These are phyloP conservation scores for Penicillium italicum DNA, from an alignment of 2,329 filamentous ascomycete species.

Conservation along the genomic window DNA sequence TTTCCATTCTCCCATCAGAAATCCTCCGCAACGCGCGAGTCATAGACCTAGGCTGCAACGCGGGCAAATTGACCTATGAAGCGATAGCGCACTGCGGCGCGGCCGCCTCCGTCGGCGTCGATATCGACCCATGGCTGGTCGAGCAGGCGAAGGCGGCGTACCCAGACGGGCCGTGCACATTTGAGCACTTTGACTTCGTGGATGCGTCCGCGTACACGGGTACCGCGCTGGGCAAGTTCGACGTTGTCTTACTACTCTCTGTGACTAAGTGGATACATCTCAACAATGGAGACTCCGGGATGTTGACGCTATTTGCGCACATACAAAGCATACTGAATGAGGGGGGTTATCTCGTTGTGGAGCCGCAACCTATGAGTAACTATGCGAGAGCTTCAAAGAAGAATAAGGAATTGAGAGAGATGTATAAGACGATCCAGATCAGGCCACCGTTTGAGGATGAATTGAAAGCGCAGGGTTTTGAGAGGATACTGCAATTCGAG, in stretches of 20 bases:
- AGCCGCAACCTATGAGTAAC: constrained; percentile 28
- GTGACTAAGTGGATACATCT: constrained; percentile 27
- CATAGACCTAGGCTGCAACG: constrained; percentile 24
- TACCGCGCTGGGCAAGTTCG: constrained; percentile 25
- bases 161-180: constrained; percentile 26
- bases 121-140: constrained; percentile 26
- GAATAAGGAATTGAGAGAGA: constrained; percentile 27
- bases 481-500: constrained; percentile 21
- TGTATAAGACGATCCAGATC: constrained; percentile 24
- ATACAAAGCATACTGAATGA: constrained; percentile 23
- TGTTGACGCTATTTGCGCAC: constrained; percentile 22
- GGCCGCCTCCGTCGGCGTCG: constrained; percentile 21
- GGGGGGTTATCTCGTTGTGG: constrained; percentile 25
- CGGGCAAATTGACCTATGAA: constrained; percentile 25
- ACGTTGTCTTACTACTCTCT: constrained; percentile 24
- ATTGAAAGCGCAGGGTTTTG: constrained; percentile 22
- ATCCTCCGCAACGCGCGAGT: constrained; percentile 24
- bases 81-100: constrained; percentile 23
- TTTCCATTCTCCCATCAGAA: constrained; percentile 24
- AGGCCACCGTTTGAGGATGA: constrained; percentile 23
- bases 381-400: constrained; percentile 25
- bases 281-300: constrained; percentile 23
- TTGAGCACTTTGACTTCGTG: constrained; percentile 26
- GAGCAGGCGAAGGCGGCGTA: constrained; percentile 24
- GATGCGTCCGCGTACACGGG: constrained; percentile 22